Conservation (phyloP, 257 asterid species). For the Fraxinus quadrangulata region DNA sequence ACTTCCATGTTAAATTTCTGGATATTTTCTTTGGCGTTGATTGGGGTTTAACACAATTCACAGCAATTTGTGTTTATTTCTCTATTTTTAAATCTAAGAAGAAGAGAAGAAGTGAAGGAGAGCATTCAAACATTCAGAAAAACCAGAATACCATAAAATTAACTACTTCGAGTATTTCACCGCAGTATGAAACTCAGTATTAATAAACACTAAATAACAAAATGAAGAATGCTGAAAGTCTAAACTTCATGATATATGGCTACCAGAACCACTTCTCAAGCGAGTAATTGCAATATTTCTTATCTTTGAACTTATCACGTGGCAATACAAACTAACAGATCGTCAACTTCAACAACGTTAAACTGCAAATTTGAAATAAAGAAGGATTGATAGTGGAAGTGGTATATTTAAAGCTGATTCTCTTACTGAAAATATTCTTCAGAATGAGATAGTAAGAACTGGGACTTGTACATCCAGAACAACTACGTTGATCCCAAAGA, state of each 20-base stretch:
- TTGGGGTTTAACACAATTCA: background rate
- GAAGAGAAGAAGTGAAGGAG: background rate
- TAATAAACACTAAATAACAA: background rate
- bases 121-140: background rate
- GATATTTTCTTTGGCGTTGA: background rate
- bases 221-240: background rate
- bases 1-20: background rate
- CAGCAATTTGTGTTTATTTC: background rate
- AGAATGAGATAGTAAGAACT: background rate
- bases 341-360: background rate
- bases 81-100: background rate
- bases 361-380: background rate
- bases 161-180: background rate
- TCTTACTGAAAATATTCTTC: background rate
- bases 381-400: background rate
- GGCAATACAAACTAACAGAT: background rate
- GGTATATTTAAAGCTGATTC: background rate
- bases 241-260: background rate
- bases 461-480: background rate
- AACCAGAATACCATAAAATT: background rate
- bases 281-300: background rate
- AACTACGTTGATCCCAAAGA: slow-evolving; percentile 29
- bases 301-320: background rate
- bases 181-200: background rate
- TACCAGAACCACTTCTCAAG: background rate